Evolutionary conservation across 352 stramenopile species (phyloP), one percentile per base, ranked within the genome.

Genomic region (Globisporangium ultimum): DNA sequence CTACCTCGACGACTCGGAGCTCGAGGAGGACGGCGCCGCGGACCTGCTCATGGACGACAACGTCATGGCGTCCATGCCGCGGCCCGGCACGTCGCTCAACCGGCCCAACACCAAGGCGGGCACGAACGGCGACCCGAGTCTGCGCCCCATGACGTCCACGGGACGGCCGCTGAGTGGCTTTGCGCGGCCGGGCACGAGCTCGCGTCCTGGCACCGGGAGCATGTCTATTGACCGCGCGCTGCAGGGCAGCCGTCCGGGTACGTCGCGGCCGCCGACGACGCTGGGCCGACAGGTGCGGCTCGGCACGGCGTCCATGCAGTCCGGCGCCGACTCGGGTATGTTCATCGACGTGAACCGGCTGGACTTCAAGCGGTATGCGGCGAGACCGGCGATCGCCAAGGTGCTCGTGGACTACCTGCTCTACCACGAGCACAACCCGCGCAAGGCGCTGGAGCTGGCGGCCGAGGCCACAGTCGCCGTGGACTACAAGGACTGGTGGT

Each of bases 401-500:
- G 75, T 71, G 17, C 80, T 98, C 1, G 74, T 88, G 8, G 93
- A 98, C 58, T 98, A 97, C 66, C 60, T 98, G 41, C 68, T 98
- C 1, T 97, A 97, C 69, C 86, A 96, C 38, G 92, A 98, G 51
- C 87, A 97, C 65, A 98, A 98, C 60, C 82, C 90, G 4, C 71
- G 90, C 48, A 97, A 96, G 54, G 93, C 90, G 8, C 71, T 98
- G 9, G 91, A 98, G 66, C 78, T 98, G 10, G 90, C 89, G 22
- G 88, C 91, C 3, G 90, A 97, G 60, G 93, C 87, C 15, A 97
- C 90, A 0, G 81, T 93, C 20, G 85, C 75, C 7, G 78, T 74
- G 4, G 87, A 95, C 41, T 98, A 93, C 66, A 93, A 96, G 64
- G 88, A 97, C 67, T 98, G 93, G 93, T 98, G 89, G 88, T 98